Percentiles rank a stretch among this genome's conserved stretches.
phyloP scores from a whole-genome alignment of 495 filamentous ascomycete genomes.

The Lasiosphaeris hirsuta region DNA sequence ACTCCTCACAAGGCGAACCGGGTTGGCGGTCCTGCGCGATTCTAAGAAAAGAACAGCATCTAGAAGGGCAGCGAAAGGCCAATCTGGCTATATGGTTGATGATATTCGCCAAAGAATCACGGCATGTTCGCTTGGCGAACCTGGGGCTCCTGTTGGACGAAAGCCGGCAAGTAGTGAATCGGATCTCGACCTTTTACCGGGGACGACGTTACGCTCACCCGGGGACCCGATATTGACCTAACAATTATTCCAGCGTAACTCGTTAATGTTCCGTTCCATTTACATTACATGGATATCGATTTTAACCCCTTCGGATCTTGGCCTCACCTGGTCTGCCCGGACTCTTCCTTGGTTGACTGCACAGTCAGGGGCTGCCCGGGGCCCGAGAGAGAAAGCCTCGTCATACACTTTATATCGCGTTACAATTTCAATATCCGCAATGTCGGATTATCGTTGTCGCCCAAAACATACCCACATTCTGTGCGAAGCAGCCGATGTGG shows the following conservation, averaged over 20 bases:
- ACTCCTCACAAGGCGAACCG: slow-evolving; percentile 1
- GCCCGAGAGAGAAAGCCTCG: neutral
- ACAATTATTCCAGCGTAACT: neutral
- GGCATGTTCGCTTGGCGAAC: slow-evolving; percentile 2
- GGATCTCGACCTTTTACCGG: slow-evolving; percentile 12
- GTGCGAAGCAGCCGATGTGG: neutral
- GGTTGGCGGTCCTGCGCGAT: slow-evolving; percentile 8
- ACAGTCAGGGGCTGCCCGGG: neutral
- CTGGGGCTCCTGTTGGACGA: neutral
- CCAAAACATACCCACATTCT: neutral
- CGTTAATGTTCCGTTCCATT: slow-evolving; percentile 13
- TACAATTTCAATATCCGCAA: slow-evolving; percentile 8
- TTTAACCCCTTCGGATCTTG: neutral
- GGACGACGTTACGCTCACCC: slow-evolving; percentile 6
- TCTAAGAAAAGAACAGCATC: slow-evolving; percentile 13
- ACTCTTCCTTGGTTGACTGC: neutral
- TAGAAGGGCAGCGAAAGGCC: neutral
- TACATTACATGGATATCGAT: slow-evolving; percentile 5
- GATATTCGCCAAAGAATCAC: slow-evolving; percentile 11
- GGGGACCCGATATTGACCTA: slow-evolving; percentile 10
- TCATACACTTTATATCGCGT: slow-evolving; percentile 9
- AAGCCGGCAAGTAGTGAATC: neutral
- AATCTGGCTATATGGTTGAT: slow-evolving; percentile 11
- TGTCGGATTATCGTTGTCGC: neutral
- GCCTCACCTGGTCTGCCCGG: neutral